phyloP scores from a whole-genome alignment of 2,329 filamentous ascomycete genomes.

The Geosmithia morbida region DNA sequence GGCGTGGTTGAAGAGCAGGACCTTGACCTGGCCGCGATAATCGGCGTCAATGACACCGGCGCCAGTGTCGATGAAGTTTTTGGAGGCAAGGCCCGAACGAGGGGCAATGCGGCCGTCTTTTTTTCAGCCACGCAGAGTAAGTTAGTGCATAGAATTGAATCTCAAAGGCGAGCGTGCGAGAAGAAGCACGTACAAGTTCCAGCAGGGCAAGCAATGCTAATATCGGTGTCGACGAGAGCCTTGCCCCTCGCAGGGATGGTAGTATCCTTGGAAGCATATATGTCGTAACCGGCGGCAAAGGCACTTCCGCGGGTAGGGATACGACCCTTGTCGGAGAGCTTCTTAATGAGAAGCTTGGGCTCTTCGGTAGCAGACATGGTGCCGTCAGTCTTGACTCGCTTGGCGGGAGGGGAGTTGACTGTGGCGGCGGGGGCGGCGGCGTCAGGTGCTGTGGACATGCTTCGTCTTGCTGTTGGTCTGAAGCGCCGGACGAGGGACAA shows the following conservation, averaged over 20 bases:
- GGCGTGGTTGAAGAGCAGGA: conserved; percentile 85
- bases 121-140: not conserved
- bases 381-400: conserved; percentile 56
- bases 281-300: conserved; percentile 85
- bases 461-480: not conserved
- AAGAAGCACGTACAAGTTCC: conserved; percentile 63
- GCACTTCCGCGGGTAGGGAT: conserved; percentile 80
- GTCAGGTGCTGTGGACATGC: conserved; percentile 11
- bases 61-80: conserved; percentile 92
- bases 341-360: conserved; percentile 64
- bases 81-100: conserved; percentile 78
- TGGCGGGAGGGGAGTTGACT: conserved; percentile 52
- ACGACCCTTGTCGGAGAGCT: conserved; percentile 64
- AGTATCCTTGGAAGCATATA: conserved; percentile 67
- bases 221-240: conserved; percentile 77
- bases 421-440: conserved; percentile 39
- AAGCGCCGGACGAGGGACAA: not conserved
- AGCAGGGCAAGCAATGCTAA: conserved; percentile 78
- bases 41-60: conserved; percentile 97
- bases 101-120: conserved; percentile 80
- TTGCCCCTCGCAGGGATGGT: conserved; percentile 72
- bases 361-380: conserved; percentile 13
- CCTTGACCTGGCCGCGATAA: conserved; percentile 87
- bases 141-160: not conserved
- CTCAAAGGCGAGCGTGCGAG: not conserved